phyloP scores from a whole-genome alignment of 164 flowering plant genomes.

The Vitis cinerea region DNA sequence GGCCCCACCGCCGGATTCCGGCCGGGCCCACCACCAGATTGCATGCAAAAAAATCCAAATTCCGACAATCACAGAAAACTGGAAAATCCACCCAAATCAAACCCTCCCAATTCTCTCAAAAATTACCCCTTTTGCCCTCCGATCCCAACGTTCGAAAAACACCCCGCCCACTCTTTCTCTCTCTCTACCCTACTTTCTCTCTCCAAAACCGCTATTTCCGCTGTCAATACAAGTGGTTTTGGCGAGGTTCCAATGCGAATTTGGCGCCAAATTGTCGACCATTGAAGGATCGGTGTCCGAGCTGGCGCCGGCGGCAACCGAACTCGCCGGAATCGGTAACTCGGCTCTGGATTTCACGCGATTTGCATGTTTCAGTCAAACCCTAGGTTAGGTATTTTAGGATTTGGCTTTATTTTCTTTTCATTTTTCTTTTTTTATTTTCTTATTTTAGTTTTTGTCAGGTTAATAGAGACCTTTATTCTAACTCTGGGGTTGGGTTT shows the following conservation, averaged over 20 bases:
- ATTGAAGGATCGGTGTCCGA: slow-evolving; percentile 11
- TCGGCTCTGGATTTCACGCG: slow-evolving; percentile 20
- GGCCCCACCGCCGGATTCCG: slow-evolving; percentile 56
- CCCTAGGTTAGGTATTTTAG: slow-evolving; percentile 18
- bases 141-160: slow-evolving; percentile 35
- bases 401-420: neutral
- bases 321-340: slow-evolving; percentile 20
- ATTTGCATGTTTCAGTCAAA: slow-evolving; percentile 20
- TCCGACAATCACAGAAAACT: neutral
- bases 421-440: neutral
- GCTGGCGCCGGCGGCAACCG: slow-evolving; percentile 11
- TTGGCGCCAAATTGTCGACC: slow-evolving; percentile 7
- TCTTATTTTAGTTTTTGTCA: neutral
- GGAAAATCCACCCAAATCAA: neutral
- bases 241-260: too few species aligned
- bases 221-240: slow-evolving; percentile 1
- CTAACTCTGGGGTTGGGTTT: neutral
- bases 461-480: neutral
- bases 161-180: slow-evolving; percentile 12
- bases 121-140: slow-evolving; percentile 22
- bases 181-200: slow-evolving; percentile 9
- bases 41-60: slow-evolving; percentile 45
- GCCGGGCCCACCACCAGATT: slow-evolving; percentile 59
- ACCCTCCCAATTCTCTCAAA: slow-evolving; percentile 19
- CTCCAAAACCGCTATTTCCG: slow-evolving; percentile 21